phyloP scores from a whole-genome alignment of 164 flowering plant species.

The Vitis rupestris region DNA sequence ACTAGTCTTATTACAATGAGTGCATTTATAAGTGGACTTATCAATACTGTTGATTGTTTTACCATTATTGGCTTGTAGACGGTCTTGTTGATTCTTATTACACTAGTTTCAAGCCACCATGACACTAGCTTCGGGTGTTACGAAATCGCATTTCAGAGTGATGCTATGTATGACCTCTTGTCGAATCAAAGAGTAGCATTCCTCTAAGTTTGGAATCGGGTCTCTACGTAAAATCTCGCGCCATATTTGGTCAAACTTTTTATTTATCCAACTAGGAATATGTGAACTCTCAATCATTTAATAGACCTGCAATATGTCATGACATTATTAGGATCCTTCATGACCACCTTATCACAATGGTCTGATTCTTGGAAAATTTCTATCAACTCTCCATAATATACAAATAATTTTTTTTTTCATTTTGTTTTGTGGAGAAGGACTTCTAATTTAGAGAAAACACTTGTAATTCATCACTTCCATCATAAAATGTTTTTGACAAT shows the following conservation, averaged over 20 bases:
- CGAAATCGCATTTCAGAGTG: not conserved
- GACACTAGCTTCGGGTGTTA: not conserved
- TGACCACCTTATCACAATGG: conserved; percentile 8
- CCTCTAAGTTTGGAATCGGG: not conserved
- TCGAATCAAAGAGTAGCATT: not conserved
- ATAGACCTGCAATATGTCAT: not conserved
- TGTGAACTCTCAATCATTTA: not conserved
- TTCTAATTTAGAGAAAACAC: conserved; percentile 5
- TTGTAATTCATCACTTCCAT: not conserved
- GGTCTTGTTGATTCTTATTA: too few relatives aligned
- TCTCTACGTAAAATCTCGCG: conserved; percentile 6
- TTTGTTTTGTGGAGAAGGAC: conserved; percentile 8
- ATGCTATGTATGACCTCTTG: not conserved
- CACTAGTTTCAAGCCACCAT: too few relatives aligned
- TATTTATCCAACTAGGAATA: conserved; percentile 9
- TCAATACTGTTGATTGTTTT: too few relatives aligned
- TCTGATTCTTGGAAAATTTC: conserved; percentile 5
- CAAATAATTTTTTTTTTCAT: not conserved
- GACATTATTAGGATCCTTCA: conserved; percentile 1
- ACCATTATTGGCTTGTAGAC: too few relatives aligned
- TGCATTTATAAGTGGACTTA: too few relatives aligned
- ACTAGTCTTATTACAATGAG: too few relatives aligned
- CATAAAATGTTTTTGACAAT: too few relatives aligned
- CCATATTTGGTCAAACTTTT: not conserved
- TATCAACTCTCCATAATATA: conserved; percentile 9